Percentiles rank a stretch among this genome's conserved stretches.
Evolutionary conservation across 148 eudicot species (phyloP).

Genomic region (Dysphania ambrosioides): DNA sequence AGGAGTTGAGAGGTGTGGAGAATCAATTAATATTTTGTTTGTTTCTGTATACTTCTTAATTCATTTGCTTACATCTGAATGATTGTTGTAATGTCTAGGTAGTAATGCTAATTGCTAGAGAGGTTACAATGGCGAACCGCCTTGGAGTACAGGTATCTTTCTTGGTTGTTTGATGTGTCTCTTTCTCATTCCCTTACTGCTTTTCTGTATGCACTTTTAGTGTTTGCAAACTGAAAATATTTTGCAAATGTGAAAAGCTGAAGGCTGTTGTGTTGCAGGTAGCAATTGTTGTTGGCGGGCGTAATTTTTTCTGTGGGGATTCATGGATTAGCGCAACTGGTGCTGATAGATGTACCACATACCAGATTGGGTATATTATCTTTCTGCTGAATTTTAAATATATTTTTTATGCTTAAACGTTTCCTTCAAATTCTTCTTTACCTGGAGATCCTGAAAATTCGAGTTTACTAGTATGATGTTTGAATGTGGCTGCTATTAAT

Average conservation of each 20-base stretch:
- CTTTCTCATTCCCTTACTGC: background rate
- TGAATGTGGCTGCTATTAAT: background rate
- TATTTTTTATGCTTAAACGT: background rate
- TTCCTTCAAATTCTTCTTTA: background rate
- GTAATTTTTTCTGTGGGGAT: conserved; percentile 94
- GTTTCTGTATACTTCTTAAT: background rate
- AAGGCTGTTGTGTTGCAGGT: conserved; percentile 46
- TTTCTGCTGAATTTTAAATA: background rate
- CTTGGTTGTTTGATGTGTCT: background rate
- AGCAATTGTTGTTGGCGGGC: conserved; percentile 93
- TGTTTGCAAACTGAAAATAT: background rate
- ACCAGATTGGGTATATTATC: conserved; percentile 79
- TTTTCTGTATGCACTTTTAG: background rate
- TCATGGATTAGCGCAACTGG: conserved; percentile 86
- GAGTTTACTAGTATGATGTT: conserved; percentile 1
- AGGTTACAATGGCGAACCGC: conserved; percentile 74
- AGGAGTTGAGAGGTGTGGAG: background rate
- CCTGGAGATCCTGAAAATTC: background rate
- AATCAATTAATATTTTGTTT: background rate
- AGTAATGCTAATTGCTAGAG: conserved; percentile 80
- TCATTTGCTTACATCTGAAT: conserved; percentile 2
- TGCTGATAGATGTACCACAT: conserved; percentile 80
- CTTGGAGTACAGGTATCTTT: conserved; percentile 78
- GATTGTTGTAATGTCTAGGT: conserved; percentile 42
- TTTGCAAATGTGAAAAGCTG: background rate